Conservation (phyloP, 2,329 filamentous ascomycete species). For the Fusarium sp. region DNA sequence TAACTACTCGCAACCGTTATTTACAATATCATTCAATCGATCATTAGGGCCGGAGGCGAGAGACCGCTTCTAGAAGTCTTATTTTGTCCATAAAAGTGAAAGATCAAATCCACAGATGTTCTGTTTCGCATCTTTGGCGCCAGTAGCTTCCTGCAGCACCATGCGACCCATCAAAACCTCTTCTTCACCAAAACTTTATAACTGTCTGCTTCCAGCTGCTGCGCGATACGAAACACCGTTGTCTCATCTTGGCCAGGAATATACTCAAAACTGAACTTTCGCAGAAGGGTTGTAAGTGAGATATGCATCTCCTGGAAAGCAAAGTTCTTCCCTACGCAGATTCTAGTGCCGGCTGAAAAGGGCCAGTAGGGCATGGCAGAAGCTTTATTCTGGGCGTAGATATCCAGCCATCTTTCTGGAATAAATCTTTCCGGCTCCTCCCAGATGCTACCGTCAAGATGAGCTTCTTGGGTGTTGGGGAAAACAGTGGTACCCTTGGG, state of each 20-base stretch:
- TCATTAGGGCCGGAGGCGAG: no score
- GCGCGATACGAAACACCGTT: conserved; percentile 7
- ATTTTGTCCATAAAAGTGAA: no score
- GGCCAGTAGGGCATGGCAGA: conserved; percentile 1
- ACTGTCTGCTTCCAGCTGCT: not conserved
- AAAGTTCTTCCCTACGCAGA: conserved; percentile 4
- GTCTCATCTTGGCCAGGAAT: conserved; percentile 3
- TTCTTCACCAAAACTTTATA: conserved; percentile 1
- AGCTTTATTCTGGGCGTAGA: not conserved
- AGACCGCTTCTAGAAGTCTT: no score
- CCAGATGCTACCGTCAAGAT: not conserved
- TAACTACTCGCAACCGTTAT: no score
- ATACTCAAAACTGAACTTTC: conserved; percentile 1
- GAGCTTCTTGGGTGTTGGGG: conserved; percentile 3
- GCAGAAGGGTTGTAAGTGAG: conserved; percentile 2
- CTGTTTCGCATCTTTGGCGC: no score
- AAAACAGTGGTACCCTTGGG: conserved; percentile 4
- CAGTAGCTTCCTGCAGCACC: no score
- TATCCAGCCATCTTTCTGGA: conserved; percentile 1
- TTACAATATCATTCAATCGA: no score
- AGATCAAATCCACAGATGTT: no score
- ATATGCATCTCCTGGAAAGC: conserved; percentile 11
- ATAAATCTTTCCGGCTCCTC: not conserved
- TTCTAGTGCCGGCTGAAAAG: not conserved
- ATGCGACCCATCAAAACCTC: not conserved